Evolutionary conservation across 2,329 filamentous ascomycete genomes (phyloP).

Genomic region (Trematosphaeria pertusa): DNA sequence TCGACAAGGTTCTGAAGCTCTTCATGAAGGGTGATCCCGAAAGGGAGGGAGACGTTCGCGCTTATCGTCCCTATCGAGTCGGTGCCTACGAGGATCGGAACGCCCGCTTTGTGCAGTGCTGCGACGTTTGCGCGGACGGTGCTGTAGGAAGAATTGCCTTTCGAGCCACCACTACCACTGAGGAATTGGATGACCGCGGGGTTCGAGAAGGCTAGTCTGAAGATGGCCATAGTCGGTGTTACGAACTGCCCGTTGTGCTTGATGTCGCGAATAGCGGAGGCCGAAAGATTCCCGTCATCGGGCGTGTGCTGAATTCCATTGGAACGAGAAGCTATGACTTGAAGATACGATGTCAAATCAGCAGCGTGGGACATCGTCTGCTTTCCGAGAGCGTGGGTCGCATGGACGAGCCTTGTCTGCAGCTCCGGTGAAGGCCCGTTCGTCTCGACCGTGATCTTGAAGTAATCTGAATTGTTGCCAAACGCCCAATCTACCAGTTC

Average conservation of each 20-base stretch:
- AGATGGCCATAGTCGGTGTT: slow-evolving; percentile 13
- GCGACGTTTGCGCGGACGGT: slow-evolving; percentile 5
- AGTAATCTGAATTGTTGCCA: slow-evolving; percentile 9
- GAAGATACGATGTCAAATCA: slow-evolving; percentile 3
- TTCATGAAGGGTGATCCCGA: slow-evolving; percentile 31
- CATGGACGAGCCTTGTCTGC: neutral
- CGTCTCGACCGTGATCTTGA: slow-evolving; percentile 12
- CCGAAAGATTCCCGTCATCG: slow-evolving; percentile 1
- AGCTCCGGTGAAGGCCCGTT: slow-evolving; percentile 1
- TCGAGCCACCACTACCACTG: neutral
- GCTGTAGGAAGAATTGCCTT: neutral
- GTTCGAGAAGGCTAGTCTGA: neutral
- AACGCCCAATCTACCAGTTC: slow-evolving; percentile 3
- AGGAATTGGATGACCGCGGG: neutral
- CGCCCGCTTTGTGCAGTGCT: slow-evolving; percentile 13
- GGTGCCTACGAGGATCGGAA: slow-evolving; percentile 43
- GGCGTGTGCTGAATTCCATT: slow-evolving; percentile 8
- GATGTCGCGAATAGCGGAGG: slow-evolving; percentile 2
- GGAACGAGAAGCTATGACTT: slow-evolving; percentile 1
- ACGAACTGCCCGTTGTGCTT: slow-evolving; percentile 9
- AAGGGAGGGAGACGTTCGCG: slow-evolving; percentile 24
- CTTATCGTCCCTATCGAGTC: slow-evolving; percentile 31
- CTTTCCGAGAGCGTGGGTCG: slow-evolving; percentile 3
- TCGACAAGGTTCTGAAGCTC: slow-evolving; percentile 23
- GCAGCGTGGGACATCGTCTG: slow-evolving; percentile 11